Percentiles rank a stretch among this genome's conserved stretches.
These are phyloP conservation scores for Ogataea chonburiensis DNA, from an alignment of 805 yeast genomes.

Conservation along the genomic window DNA sequence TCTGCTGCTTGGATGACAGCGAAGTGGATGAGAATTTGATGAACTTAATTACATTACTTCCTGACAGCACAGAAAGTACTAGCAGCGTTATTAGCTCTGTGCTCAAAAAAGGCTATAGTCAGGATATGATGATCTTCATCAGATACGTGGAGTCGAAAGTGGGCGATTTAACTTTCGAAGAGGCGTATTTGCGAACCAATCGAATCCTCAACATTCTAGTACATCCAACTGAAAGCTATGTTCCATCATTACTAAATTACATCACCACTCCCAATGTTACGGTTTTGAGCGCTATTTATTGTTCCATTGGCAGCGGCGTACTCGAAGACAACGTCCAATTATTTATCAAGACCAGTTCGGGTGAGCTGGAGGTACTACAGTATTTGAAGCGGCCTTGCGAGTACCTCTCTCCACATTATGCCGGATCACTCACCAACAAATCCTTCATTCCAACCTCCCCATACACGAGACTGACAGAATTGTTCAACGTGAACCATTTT, in stretches of 20 bases:
- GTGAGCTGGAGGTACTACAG: constrained; percentile 42
- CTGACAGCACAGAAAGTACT: constrained; percentile 31
- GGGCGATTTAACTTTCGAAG: constrained; percentile 89
- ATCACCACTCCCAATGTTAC: constrained; percentile 91
- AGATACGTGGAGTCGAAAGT: constrained; percentile 73
- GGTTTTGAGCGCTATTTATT: constrained; percentile 85
- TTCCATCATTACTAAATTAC: constrained; percentile 78
- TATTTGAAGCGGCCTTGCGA: constrained; percentile 36
- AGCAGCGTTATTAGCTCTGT: constrained; percentile 76
- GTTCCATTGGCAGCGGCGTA: constrained; percentile 75
- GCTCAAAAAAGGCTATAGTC: constrained; percentile 77
- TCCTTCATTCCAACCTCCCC: constrained; percentile 49
- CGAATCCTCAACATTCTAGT: constrained; percentile 80
- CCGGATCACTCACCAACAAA: constrained; percentile 29
- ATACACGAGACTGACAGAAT: constrained; percentile 82
- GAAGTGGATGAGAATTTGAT: constrained; percentile 51
- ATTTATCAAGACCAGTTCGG: constrained; percentile 54
- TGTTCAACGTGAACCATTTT: constrained; percentile 93
- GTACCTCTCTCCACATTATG: constrained; percentile 44
- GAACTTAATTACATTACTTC: constrained; percentile 48
- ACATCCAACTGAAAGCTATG: constrained; percentile 69
- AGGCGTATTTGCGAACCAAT: constrained; percentile 78
- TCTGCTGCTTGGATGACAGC: constrained; percentile 68
- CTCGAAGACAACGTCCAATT: constrained; percentile 61
- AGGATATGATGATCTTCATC: constrained; percentile 76